phyloP scores from a whole-genome alignment of 768 basidiomycete genomes.

The Termitomyces sp. region DNA sequence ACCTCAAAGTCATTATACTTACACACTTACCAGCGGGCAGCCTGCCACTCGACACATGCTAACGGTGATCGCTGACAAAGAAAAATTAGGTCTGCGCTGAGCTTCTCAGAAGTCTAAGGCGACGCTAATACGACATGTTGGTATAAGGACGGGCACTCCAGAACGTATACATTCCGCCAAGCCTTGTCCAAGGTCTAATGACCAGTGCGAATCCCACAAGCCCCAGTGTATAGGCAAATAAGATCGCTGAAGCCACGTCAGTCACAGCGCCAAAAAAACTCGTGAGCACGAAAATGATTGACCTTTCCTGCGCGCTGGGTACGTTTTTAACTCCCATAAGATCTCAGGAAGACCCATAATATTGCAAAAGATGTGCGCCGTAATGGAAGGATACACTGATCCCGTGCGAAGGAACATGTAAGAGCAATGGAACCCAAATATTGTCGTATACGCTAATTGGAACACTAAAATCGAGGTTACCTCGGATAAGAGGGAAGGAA shows the following conservation, averaged over 20 bases:
- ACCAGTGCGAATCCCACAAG: constrained; percentile 50
- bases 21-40: too few relatives aligned
- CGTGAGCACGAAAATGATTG: constrained; percentile 20
- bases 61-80: neutral
- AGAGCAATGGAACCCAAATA: constrained; percentile 87
- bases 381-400: constrained; percentile 71
- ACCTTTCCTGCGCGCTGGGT: constrained; percentile 49
- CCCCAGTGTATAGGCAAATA: constrained; percentile 50
- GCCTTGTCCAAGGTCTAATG: constrained; percentile 47
- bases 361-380: constrained; percentile 90
- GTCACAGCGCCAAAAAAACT: constrained; percentile 5
- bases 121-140: constrained; percentile 11
- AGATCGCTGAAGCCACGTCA: constrained; percentile 38
- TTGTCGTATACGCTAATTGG: constrained; percentile 85
- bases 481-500: neutral
- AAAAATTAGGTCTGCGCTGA: neutral
- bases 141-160: constrained; percentile 26
- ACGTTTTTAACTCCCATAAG: constrained; percentile 44
- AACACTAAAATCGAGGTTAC: constrained; percentile 46
- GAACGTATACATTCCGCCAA: constrained; percentile 36
- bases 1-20: neutral
- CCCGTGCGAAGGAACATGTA: constrained; percentile 85
- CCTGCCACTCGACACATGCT: neutral
- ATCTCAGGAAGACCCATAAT: constrained; percentile 86
- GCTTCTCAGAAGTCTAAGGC: neutral